Percentiles rank a stretch among this genome's conserved stretches.
These are phyloP conservation scores for Cupressus sempervirens DNA, from an alignment of 75 land plant species.

Conservation along the genomic window DNA sequence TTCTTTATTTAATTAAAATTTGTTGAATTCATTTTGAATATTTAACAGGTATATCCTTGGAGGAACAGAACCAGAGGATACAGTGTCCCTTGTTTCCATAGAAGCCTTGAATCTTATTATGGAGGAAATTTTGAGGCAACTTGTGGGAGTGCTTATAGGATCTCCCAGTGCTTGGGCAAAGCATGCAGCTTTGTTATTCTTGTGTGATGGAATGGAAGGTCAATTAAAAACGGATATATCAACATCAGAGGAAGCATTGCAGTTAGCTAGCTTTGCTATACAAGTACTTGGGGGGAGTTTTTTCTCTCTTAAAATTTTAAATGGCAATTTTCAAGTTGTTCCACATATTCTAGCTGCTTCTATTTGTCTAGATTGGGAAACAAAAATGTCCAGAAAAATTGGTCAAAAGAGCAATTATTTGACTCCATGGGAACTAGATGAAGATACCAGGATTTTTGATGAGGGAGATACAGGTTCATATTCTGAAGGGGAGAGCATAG, in stretches of 20 bases:
- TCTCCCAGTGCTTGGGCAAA: constrained; percentile 47
- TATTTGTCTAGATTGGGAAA: constrained; percentile 63
- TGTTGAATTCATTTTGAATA: not conserved
- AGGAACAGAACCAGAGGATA: constrained; percentile 27
- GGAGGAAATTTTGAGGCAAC: constrained; percentile 35
- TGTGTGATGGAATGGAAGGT: constrained; percentile 9
- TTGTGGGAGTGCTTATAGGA: constrained; percentile 25
- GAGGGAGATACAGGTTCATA: not conserved
- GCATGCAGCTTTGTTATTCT: constrained; percentile 28
- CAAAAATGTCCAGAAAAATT: constrained; percentile 11
- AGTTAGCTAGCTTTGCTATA: constrained; percentile 53
- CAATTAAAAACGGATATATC: not conserved
- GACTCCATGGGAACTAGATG: not conserved
- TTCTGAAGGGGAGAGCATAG: constrained; percentile 8
- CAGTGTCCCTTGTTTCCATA: constrained; percentile 46
- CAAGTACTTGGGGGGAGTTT: constrained; percentile 58
- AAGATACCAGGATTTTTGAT: not conserved
- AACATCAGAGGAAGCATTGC: constrained; percentile 18
- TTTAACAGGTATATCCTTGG: constrained; percentile 65
- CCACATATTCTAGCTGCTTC: constrained; percentile 53
- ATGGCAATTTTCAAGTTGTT: constrained; percentile 32
- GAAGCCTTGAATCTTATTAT: constrained; percentile 33
- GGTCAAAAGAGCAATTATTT: not conserved
- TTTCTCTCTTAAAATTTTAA: constrained; percentile 30
- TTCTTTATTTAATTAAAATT: constrained; percentile 1